Evolutionary conservation across 768 basidiomycete species (phyloP).

Genomic region (Amylocystis lapponica): DNA sequence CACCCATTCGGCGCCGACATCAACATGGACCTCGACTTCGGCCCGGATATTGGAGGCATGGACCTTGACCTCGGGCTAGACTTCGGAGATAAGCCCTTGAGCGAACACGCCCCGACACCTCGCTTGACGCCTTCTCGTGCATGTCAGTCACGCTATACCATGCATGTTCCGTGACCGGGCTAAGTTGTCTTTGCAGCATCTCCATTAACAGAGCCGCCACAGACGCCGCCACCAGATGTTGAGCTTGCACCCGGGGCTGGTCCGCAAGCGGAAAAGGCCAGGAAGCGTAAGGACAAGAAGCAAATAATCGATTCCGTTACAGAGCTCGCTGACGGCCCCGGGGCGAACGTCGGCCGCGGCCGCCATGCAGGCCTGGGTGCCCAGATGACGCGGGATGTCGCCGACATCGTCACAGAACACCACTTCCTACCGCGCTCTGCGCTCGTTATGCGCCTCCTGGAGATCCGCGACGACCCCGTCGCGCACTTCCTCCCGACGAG

Average conservation of each 20-base stretch:
- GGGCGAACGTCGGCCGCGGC: conserved; percentile 50
- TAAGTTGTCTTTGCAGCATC: conserved; percentile 45
- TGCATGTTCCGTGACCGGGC: not conserved
- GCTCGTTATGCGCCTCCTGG: conserved; percentile 77
- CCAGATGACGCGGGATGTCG: conserved; percentile 51
- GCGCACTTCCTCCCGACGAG: conserved; percentile 83
- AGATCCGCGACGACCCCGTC: conserved; percentile 80
- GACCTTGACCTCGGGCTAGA: conserved; percentile 69
- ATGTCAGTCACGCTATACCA: conserved; percentile 39
- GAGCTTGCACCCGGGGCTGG: conserved; percentile 44
- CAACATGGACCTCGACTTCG: conserved; percentile 45
- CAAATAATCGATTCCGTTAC: conserved; percentile 89
- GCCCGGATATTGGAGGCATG: conserved; percentile 44
- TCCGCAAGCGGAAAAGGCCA: conserved; percentile 36
- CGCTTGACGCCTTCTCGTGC: conserved; percentile 64
- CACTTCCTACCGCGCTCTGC: conserved; percentile 83
- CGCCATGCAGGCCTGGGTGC: conserved; percentile 45
- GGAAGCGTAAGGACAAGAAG: conserved; percentile 65
- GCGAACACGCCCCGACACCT: conserved; percentile 16
- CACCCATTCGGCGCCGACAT: conserved; percentile 57
- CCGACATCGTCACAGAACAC: conserved; percentile 72
- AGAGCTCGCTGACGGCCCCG: conserved; percentile 67
- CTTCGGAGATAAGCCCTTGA: conserved; percentile 52
- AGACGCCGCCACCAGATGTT: conserved; percentile 68
- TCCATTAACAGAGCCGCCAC: conserved; percentile 67